phyloP scores from a whole-genome alignment of 2,329 filamentous ascomycete genomes.

The Cadophora sp. region DNA sequence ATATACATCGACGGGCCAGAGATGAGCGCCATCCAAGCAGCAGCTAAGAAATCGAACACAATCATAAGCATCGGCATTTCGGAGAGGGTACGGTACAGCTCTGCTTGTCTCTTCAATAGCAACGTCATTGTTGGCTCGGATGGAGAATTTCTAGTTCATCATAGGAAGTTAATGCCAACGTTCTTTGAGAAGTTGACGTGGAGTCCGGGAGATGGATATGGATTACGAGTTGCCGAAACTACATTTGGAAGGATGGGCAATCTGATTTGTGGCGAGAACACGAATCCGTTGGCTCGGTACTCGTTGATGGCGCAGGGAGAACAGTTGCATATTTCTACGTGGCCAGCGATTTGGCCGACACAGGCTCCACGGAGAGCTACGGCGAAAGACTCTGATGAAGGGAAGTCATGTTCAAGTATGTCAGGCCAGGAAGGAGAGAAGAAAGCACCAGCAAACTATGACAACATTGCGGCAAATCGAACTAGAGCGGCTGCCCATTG shows the following conservation, averaged over 20 bases:
- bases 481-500: constrained; percentile 60
- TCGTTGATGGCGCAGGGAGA: constrained; percentile 60
- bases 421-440: not conserved
- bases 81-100: constrained; percentile 52
- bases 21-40: constrained; percentile 48
- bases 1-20: constrained; percentile 55
- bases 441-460: constrained; percentile 49
- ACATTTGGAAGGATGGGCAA: constrained; percentile 53
- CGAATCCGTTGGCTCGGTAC: constrained; percentile 60
- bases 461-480: constrained; percentile 60
- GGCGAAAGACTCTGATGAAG: not conserved
- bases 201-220: constrained; percentile 58
- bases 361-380: constrained; percentile 31
- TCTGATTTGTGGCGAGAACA: constrained; percentile 64
- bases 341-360: constrained; percentile 63
- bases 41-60: constrained; percentile 47
- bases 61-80: constrained; percentile 58
- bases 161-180: constrained; percentile 60
- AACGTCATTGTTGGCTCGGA: constrained; percentile 53
- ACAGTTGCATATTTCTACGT: constrained; percentile 60
- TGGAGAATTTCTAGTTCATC: constrained; percentile 56
- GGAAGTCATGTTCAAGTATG: not conserved
- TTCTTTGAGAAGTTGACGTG: constrained; percentile 64
- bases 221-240: constrained; percentile 54
- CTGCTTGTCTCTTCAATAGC: constrained; percentile 57